These are phyloP conservation scores for Selaginella moellendorffii DNA, from an alignment of 75 land plant species.

Conservation along the genomic window DNA sequence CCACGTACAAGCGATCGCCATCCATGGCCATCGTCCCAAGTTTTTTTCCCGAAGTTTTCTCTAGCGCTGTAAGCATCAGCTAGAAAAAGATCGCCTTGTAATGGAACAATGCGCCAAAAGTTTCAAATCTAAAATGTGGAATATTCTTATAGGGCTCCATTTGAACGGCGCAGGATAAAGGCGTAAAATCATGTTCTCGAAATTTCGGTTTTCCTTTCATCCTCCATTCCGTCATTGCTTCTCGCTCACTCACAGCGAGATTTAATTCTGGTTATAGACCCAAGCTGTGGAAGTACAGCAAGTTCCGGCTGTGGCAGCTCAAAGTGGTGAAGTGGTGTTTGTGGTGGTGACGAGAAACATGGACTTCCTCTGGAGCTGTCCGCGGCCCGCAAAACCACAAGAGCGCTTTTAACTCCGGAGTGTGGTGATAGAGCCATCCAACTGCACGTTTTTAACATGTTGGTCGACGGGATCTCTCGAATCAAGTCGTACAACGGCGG, in stretches of 20 bases:
- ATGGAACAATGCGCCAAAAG: no score
- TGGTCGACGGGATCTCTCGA: neutral
- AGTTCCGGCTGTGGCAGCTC: neutral
- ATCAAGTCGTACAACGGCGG: slow-evolving; percentile 1
- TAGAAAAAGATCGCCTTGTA: neutral
- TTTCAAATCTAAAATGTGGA: no score
- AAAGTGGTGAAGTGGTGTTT: neutral
- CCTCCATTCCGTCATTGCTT: neutral
- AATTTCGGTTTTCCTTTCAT: no score
- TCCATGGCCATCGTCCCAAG: no score
- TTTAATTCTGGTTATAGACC: neutral
- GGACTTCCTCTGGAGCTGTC: slow-evolving; percentile 6
- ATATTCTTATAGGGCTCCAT: no score
- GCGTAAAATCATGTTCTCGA: no score
- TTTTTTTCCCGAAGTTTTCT: neutral
- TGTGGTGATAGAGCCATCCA: slow-evolving; percentile 3
- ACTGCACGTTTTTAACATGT: slow-evolving; percentile 1
- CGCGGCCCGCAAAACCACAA: neutral
- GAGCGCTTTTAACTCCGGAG: neutral
- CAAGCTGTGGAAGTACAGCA: neutral
- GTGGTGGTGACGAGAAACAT: neutral
- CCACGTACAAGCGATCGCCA: no score
- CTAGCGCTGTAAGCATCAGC: neutral
- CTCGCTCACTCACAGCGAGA: neutral
- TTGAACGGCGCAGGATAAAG: no score